Percentiles rank a stretch among this genome's conserved stretches.
These are phyloP conservation scores for Nannochloropsis granulata DNA, from an alignment of 108 stramenopile genomes.

Conservation along the genomic window DNA sequence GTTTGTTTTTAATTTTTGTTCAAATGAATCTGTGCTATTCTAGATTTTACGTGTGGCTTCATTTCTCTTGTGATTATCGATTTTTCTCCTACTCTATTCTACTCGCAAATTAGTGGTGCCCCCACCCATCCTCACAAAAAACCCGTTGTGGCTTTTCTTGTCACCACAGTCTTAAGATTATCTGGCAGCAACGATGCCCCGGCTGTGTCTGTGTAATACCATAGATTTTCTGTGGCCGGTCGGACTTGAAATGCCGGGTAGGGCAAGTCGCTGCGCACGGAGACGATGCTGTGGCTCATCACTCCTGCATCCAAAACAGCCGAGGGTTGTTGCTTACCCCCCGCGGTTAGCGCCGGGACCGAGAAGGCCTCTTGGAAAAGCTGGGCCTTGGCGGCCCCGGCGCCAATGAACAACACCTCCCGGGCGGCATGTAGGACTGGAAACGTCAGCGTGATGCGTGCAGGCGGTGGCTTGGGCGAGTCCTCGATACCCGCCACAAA, in stretches of 20 bases:
- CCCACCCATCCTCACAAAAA: no score
- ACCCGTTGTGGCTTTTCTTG: no score
- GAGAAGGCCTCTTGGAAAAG: slow-evolving; percentile 4
- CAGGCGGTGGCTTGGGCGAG: slow-evolving; percentile 85
- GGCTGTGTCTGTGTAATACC: neutral
- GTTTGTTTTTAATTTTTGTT: no score
- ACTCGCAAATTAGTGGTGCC: no score
- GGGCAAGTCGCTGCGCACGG: neutral
- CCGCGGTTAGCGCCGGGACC: neutral
- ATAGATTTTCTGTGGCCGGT: neutral
- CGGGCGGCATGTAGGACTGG: slow-evolving; percentile 51
- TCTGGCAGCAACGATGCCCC: neutral
- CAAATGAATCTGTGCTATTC: no score
- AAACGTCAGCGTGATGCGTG: slow-evolving; percentile 77
- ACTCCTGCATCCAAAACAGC: neutral
- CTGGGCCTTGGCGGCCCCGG: slow-evolving; percentile 12
- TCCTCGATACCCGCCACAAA: slow-evolving; percentile 68
- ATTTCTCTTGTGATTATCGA: no score
- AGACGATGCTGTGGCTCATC: neutral
- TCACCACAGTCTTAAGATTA: no score
- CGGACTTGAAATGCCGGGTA: neutral
- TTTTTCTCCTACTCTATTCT: no score
- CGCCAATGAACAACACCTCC: slow-evolving; percentile 18
- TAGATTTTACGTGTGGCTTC: no score
- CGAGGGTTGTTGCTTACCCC: neutral